Evolutionary conservation across 208 protist species (phyloP).

Genomic region (Crithidia expoeki): DNA sequence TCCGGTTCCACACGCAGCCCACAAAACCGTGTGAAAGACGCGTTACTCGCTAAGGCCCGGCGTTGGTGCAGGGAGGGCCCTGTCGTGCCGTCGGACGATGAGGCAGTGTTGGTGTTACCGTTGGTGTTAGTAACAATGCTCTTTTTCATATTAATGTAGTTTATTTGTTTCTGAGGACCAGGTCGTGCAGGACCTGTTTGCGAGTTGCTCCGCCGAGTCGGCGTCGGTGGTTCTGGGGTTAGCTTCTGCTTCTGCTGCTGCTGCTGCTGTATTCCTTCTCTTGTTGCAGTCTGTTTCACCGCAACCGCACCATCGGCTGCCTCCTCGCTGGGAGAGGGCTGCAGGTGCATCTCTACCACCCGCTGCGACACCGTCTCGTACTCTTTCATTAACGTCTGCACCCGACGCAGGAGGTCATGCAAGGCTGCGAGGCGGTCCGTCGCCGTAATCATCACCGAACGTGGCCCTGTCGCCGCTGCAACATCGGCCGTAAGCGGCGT

Average conservation of each 20-base stretch:
- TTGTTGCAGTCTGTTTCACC: conserved; percentile 1
- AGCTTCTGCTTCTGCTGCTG: conserved; percentile 7
- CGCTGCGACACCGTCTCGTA: conserved; percentile 38
- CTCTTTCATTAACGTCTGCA: conserved; percentile 36
- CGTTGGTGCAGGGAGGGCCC: conserved; percentile 28
- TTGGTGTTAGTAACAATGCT: not conserved
- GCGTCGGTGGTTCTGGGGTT: conserved; percentile 21
- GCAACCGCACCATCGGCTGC: not conserved
- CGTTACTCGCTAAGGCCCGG: conserved; percentile 29
- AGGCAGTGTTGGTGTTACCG: not conserved
- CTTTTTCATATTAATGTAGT: not conserved
- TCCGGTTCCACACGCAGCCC: conserved; percentile 25
- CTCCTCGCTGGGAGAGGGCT: conserved; percentile 9
- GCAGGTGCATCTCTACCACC: conserved; percentile 27
- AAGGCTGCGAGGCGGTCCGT: conserved; percentile 23
- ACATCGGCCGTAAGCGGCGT: not conserved
- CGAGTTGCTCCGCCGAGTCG: conserved; percentile 2
- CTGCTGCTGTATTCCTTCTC: not conserved
- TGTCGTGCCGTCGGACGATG: not conserved
- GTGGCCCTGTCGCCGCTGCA: not conserved
- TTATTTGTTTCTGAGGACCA: not conserved
- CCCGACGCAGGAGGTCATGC: conserved; percentile 25
- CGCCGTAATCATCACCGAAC: not conserved
- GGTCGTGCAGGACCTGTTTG: not conserved
- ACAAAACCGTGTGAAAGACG: conserved; percentile 28